Conservation (phyloP, 495 filamentous ascomycete genomes). For the Neurospora cerealis region DNA sequence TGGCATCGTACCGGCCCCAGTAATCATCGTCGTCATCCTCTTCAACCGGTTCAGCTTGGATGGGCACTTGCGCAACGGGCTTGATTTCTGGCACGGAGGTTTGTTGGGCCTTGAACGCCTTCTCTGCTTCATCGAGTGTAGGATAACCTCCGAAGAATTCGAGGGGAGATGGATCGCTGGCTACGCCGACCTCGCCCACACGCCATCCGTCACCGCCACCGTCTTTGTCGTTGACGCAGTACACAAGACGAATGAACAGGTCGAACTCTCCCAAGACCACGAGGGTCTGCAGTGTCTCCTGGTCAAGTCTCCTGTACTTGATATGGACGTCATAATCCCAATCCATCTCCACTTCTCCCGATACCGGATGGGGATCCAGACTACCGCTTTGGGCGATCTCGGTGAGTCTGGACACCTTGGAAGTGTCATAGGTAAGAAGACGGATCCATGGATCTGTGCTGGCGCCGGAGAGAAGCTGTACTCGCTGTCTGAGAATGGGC, state of each 20-base stretch:
- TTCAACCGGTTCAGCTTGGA: constrained; percentile 23
- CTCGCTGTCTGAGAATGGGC: constrained; percentile 81
- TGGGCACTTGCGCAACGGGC: neutral
- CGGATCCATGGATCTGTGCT: constrained; percentile 74
- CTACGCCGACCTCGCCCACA: constrained; percentile 65
- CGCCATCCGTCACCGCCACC: constrained; percentile 69
- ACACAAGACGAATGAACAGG: constrained; percentile 42
- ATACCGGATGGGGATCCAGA: constrained; percentile 84
- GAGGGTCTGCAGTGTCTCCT: constrained; percentile 73
- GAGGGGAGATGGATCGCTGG: constrained; percentile 36
- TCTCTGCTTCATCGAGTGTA: constrained; percentile 34
- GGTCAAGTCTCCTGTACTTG: constrained; percentile 66
- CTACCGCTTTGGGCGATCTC: constrained; percentile 52
- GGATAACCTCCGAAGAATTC: constrained; percentile 28
- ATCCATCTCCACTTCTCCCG: constrained; percentile 76
- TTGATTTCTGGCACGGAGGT: constrained; percentile 7
- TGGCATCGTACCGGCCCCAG: constrained; percentile 89
- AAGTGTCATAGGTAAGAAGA: constrained; percentile 74
- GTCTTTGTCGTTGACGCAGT: constrained; percentile 50
- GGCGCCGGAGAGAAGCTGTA: constrained; percentile 62
- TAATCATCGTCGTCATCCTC: constrained; percentile 85
- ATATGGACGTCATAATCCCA: constrained; percentile 51
- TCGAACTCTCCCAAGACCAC: constrained; percentile 45
- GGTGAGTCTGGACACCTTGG: constrained; percentile 56
- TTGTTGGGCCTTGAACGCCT: constrained; percentile 25